Conservation (phyloP, 441 rosid genomes). For the Syzygium syzygioides region DNA sequence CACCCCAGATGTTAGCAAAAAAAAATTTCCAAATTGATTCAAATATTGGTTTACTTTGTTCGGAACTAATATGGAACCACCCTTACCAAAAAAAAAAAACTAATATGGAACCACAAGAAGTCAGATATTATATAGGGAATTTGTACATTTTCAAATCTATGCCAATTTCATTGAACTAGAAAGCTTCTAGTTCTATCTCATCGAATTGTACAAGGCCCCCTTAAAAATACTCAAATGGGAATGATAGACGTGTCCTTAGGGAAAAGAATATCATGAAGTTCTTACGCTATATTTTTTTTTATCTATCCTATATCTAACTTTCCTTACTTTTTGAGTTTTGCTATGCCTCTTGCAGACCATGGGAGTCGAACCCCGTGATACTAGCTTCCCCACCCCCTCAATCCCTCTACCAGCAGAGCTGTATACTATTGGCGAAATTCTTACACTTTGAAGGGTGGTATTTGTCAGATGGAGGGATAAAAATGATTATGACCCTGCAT, state of each 20-base stretch:
- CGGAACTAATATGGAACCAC: not conserved
- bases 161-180: not conserved
- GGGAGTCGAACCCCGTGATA: too few species aligned
- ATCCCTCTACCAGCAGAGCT: too few species aligned
- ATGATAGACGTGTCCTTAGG: not conserved
- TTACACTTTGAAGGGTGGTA: not conserved
- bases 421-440: not conserved
- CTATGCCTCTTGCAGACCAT: too few species aligned
- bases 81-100: too few species aligned
- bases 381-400: too few species aligned
- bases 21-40: not conserved
- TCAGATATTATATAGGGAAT: not conserved
- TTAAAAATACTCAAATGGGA: not conserved
- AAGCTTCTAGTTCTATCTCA: not conserved
- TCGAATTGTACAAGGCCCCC: not conserved
- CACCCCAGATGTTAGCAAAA: not conserved
- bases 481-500: not conserved
- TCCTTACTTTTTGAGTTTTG: too few species aligned
- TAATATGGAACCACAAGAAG: not conserved
- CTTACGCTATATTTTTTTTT: not conserved
- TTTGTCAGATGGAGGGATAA: fast-evolving
- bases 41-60: not conserved
- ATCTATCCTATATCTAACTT: too few species aligned
- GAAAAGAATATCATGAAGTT: not conserved
- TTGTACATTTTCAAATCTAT: not conserved